Evolutionary conservation across 1,139 yeast species (phyloP), one percentile per base, ranked within the genome.

Genomic region (Geotrichum fermentans): DNA sequence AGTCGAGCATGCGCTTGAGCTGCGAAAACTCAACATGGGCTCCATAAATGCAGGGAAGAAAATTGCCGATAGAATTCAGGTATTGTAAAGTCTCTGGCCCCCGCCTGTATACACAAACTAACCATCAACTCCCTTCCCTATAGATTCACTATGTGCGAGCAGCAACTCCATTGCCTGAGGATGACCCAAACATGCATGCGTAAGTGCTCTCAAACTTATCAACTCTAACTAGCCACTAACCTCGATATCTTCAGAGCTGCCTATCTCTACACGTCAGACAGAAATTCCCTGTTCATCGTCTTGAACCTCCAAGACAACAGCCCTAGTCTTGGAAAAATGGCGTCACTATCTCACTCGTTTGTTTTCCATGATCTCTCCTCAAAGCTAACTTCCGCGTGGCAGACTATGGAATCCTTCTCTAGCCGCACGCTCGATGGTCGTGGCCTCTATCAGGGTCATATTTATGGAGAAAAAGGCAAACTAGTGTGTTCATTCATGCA

Each of bases 251-350:
- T 26, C 11, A 40, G 43, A 16, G 65, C 69, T 0, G 65, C 65
- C 5, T 47, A 64, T 40, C 47, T 64, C 21, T 65, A 63, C 42
- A 59, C 61, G 6, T 65, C 69, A 3, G 69, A 65, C 44, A 54
- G 69, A 22, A 65, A 65, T 55, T 64, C 68, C 43, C 57, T 65
- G 45, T 65, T 63, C 53, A 64, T 67, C 3, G 51, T 64, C 11
- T 40, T 61, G 43, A 64, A 64, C 38, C 50, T 64, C 33, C 64
- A 59, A 45, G 60, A 61, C 34, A 47, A 54, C 33, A 36, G 39
- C 16, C 56, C 58, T 11, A 44, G 47, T 16, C 40, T 56, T 13
- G 36, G 40, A 33, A 52, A 64, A 41, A 54, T 64, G 26, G 68
- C 69, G 11, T 63, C 68, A 1, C 56, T 65, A 30, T 65, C 63